A percentile compares a stretch with the other conserved stretches of the same genome.
Evolutionary conservation across 805 yeast species (phyloP).

Genomic region (Cyberlindnera amylophila): DNA sequence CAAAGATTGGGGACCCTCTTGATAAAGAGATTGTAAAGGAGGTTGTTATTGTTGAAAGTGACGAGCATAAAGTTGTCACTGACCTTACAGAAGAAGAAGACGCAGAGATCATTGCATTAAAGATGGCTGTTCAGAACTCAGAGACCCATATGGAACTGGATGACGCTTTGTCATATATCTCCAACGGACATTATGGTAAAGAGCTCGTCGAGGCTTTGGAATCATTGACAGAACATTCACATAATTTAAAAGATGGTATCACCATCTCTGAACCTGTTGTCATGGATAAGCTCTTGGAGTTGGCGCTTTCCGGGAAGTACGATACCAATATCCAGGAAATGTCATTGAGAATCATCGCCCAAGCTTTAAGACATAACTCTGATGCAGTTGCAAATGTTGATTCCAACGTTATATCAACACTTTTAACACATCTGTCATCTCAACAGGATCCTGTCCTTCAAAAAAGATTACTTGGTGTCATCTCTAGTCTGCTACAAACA

Average conservation of each 20-base stretch:
- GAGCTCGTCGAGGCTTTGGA: slow-evolving; percentile 29
- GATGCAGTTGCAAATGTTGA: slow-evolving; percentile 45
- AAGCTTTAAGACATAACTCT: slow-evolving; percentile 72
- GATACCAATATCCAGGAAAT: slow-evolving; percentile 39
- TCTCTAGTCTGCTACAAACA: slow-evolving; percentile 42
- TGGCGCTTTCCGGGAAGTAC: slow-evolving; percentile 23
- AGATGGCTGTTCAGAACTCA: slow-evolving; percentile 23
- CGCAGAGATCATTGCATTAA: slow-evolving; percentile 17
- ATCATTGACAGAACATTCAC: slow-evolving; percentile 55
- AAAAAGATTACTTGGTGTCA: slow-evolving; percentile 48
- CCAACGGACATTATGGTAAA: slow-evolving; percentile 1
- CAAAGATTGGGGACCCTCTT: slow-evolving; percentile 52
- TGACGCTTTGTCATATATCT: slow-evolving; percentile 14
- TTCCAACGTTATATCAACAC: slow-evolving; percentile 8
- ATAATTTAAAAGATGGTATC: slow-evolving; percentile 60
- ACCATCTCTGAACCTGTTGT: slow-evolving; percentile 35
- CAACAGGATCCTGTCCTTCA: slow-evolving; percentile 34
- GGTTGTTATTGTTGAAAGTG: slow-evolving; percentile 11
- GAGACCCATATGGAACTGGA: slow-evolving; percentile 19
- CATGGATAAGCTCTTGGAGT: slow-evolving; percentile 30
- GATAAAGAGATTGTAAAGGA: slow-evolving; percentile 4
- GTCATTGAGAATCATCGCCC: slow-evolving; percentile 56
- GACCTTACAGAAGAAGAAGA: slow-evolving; percentile 18
- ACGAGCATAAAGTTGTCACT: slow-evolving; percentile 13
- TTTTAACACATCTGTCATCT: slow-evolving; percentile 9